Evolutionary conservation across 2,329 filamentous ascomycete species (phyloP).

Genomic region (Phialophora chinensis): DNA sequence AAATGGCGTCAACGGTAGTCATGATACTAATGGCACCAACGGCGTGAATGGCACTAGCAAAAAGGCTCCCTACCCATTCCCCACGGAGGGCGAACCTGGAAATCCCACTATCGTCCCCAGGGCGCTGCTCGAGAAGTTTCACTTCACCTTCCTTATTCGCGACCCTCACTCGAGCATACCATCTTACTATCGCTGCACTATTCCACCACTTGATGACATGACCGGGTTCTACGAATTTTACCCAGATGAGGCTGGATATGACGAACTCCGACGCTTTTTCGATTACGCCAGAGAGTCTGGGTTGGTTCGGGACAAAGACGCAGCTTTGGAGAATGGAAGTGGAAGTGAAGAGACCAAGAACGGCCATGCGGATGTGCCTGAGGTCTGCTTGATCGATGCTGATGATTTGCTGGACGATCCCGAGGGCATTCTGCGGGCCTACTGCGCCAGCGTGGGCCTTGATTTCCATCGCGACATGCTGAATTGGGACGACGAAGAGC

Average conservation of each 20-base stretch:
- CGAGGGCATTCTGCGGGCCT: conserved; percentile 73
- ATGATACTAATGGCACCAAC: conserved; percentile 35
- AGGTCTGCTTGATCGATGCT: conserved; percentile 87
- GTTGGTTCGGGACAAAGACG: conserved; percentile 72
- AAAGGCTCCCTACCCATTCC: conserved; percentile 62
- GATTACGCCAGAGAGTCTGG: conserved; percentile 76
- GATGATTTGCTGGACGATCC: conserved; percentile 92
- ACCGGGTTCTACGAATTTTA: conserved; percentile 89
- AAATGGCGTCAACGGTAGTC: conserved; percentile 41
- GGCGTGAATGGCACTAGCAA: conserved; percentile 13
- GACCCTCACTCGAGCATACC: conserved; percentile 91
- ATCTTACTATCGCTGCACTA: conserved; percentile 91
- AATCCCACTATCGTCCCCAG: conserved; percentile 88
- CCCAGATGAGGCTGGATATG: conserved; percentile 86
- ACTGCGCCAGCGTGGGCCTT: conserved; percentile 81
- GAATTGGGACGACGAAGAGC: conserved; percentile 77
- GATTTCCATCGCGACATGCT: conserved; percentile 80
- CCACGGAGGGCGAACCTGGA: conserved; percentile 64
- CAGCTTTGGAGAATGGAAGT: conserved; percentile 47
- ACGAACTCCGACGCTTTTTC: conserved; percentile 83
- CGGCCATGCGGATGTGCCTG: conserved; percentile 47
- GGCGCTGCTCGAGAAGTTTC: conserved; percentile 76
- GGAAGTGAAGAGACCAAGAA: conserved; percentile 40
- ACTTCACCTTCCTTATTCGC: conserved; percentile 96
- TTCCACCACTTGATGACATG: conserved; percentile 79